phyloP scores from a whole-genome alignment of 2,329 filamentous ascomycete genomes.

The Cadophora gregata region DNA sequence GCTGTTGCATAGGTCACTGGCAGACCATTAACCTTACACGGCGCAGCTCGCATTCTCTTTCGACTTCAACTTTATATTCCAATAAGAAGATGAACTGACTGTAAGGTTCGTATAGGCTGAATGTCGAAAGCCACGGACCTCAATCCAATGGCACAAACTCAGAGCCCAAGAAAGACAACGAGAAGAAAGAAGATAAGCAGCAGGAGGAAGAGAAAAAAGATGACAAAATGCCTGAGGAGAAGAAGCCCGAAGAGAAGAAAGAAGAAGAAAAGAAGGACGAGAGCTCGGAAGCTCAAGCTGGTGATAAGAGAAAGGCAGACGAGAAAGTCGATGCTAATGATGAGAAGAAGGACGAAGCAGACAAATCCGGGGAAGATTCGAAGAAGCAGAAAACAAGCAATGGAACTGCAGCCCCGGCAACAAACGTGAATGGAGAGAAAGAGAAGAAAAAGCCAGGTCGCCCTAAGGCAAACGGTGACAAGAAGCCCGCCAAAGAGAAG shows the following conservation, averaged over 20 bases:
- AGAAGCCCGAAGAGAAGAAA: slow-evolving; percentile 46
- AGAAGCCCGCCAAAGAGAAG: slow-evolving; percentile 41
- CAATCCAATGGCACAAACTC: slow-evolving; percentile 26
- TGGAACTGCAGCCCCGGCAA: slow-evolving; percentile 20
- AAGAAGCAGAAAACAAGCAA: slow-evolving; percentile 37
- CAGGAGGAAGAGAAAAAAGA: slow-evolving; percentile 46
- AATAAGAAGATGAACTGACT: neutral
- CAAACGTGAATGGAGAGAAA: slow-evolving; percentile 25
- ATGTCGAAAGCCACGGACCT: slow-evolving; percentile 47
- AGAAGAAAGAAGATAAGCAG: slow-evolving; percentile 44
- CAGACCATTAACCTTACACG: neutral
- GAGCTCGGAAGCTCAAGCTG: slow-evolving; percentile 34
- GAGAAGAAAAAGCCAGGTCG: slow-evolving; percentile 40
- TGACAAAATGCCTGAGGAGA: slow-evolving; percentile 36
- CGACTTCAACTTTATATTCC: neutral
- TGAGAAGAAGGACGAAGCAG: slow-evolving; percentile 28
- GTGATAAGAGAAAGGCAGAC: slow-evolving; percentile 40
- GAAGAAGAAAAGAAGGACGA: slow-evolving; percentile 24
- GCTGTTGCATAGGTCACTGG: neutral
- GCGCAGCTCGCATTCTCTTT: neutral
- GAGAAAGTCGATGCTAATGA: slow-evolving; percentile 33
- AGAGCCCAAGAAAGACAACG: slow-evolving; percentile 34
- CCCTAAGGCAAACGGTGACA: slow-evolving; percentile 35
- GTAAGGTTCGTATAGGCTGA: slow-evolving; percentile 45
- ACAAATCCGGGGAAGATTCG: slow-evolving; percentile 25